A percentile compares a stretch with the other conserved stretches of the same genome.
Evolutionary conservation across 805 yeast species (phyloP).

Genomic region (Wickerhamiella qilinensis): DNA sequence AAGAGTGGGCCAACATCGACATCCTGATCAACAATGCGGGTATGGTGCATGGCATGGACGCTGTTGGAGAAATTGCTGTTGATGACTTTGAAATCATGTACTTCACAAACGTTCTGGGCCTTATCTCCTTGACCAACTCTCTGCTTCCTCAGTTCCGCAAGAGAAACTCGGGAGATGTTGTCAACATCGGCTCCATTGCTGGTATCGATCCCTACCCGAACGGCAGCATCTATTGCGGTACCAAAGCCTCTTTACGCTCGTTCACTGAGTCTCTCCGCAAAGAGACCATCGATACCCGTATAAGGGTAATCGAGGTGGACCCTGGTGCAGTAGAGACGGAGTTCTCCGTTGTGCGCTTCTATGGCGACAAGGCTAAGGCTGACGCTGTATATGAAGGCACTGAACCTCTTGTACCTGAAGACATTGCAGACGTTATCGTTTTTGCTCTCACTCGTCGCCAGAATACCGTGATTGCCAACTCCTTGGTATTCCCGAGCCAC

Average conservation of each 20-base stretch:
- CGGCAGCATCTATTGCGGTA: conserved; percentile 55
- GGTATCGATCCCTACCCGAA: conserved; percentile 58
- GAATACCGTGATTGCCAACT: conserved; percentile 64
- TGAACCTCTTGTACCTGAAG: conserved; percentile 55
- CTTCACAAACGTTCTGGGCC: conserved; percentile 74
- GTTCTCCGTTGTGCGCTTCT: conserved; percentile 46
- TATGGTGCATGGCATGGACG: conserved; percentile 60
- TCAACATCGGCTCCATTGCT: conserved; percentile 54
- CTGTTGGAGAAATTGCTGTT: conserved; percentile 50
- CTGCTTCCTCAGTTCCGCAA: conserved; percentile 54
- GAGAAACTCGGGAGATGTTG: conserved; percentile 46
- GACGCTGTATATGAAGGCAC: conserved; percentile 49
- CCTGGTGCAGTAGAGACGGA: conserved; percentile 76
- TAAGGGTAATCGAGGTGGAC: conserved; percentile 57
- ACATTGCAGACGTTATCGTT: conserved; percentile 59
- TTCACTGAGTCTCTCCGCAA: conserved; percentile 50
- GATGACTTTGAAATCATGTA: conserved; percentile 61
- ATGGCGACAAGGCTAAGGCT: conserved; percentile 46
- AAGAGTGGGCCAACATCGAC: conserved; percentile 40
- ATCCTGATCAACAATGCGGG: conserved; percentile 51
- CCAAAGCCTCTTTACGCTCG: conserved; percentile 44
- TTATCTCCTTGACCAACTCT: conserved; percentile 70
- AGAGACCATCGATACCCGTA: conserved; percentile 53
- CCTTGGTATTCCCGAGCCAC: conserved; percentile 67
- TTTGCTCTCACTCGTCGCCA: conserved; percentile 51